phyloP scores from a whole-genome alignment of 257 asterid species.

The Nicotiana undulata region DNA sequence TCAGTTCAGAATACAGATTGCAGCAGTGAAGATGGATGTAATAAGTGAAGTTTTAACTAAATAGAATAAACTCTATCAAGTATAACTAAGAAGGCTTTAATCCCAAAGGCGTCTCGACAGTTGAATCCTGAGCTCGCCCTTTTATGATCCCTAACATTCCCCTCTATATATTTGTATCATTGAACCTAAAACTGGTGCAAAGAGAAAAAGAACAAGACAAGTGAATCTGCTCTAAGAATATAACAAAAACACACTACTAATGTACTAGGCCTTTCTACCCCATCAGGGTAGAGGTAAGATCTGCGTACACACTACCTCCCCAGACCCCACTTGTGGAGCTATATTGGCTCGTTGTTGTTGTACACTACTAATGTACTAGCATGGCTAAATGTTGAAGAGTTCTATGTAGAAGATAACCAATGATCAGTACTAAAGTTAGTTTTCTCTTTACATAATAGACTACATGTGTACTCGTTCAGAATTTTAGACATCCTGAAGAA shows the following conservation, averaged over 20 bases:
- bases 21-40: background rate
- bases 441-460: no score
- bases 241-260: background rate
- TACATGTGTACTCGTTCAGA: no score
- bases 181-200: no score
- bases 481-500: no score
- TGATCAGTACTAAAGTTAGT: background rate
- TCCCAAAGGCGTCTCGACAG: background rate
- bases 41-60: background rate
- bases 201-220: background rate
- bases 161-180: no score
- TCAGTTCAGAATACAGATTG: background rate
- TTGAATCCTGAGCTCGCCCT: background rate
- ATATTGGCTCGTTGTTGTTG: no score
- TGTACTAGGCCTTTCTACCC: no score
- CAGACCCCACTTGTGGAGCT: no score
- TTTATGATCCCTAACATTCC: background rate
- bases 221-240: background rate
- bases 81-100: background rate
- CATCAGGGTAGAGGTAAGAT: no score
- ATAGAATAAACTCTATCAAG: no score
- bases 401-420: background rate
- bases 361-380: background rate
- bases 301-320: no score
- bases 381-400: background rate